phyloP scores from a whole-genome alignment of 2,329 filamentous ascomycete genomes.

The Fusarium brachygibbosum region DNA sequence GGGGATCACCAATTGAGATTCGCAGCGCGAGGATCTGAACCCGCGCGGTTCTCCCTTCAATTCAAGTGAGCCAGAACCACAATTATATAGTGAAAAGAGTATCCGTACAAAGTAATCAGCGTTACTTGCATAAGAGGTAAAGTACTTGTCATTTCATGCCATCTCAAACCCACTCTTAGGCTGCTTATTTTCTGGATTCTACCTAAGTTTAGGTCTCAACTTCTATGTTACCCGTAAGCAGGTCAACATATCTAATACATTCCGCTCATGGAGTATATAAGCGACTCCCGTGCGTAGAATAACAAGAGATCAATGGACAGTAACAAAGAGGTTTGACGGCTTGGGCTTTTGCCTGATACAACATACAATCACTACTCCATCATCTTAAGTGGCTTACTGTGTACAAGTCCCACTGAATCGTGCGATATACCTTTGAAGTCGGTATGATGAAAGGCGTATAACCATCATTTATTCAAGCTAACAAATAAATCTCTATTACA shows the following conservation, averaged over 20 bases:
- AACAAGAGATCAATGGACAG: neutral
- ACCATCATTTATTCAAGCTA: neutral
- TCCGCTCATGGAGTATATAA: neutral
- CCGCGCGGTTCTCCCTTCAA: neutral
- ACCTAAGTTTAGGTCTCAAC: neutral
- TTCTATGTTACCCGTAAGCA: neutral
- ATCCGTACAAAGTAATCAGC: no score
- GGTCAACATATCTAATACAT: no score
- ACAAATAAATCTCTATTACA: neutral
- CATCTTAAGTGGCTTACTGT: neutral
- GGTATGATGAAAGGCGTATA: no score
- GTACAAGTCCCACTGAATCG: neutral
- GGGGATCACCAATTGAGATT: conserved; percentile 18
- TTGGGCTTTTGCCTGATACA: neutral
- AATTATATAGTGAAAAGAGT: neutral
- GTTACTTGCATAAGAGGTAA: neutral
- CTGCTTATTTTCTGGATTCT: neutral
- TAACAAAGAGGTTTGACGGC: neutral
- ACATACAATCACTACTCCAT: neutral
- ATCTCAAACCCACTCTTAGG: neutral
- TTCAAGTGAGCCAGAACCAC: neutral
- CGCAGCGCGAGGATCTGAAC: neutral
- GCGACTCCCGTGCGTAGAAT: neutral
- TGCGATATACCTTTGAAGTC: neutral
- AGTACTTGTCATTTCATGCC: neutral